Conservation (phyloP, 257 asterid genomes). For the Paulownia fortunei region DNA sequence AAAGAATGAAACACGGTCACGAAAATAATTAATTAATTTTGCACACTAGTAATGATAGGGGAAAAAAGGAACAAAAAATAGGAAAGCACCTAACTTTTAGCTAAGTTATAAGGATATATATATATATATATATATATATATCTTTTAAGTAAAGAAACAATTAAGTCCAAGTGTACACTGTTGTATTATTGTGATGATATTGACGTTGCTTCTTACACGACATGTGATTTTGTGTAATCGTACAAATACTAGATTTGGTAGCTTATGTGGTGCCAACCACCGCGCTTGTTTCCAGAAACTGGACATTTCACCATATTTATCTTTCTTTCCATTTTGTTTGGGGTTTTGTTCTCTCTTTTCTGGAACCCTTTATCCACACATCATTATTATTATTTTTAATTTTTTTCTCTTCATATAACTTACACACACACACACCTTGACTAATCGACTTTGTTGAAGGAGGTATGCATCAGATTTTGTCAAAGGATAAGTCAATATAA, state of each 20-base stretch:
- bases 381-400: neutral
- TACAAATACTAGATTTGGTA: neutral
- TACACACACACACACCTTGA: neutral
- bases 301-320: constrained; percentile 1
- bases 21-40: neutral
- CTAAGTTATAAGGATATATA: neutral
- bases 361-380: neutral
- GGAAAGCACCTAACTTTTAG: neutral
- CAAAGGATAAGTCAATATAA: neutral
- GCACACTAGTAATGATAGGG: neutral
- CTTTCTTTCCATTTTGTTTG: neutral
- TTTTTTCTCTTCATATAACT: no score
- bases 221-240: constrained; percentile 24
- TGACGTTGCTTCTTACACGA: constrained; percentile 34
- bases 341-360: neutral
- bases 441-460: neutral
- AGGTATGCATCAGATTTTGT: neutral
- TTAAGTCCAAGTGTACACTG: neutral
- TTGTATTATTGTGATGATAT: constrained; percentile 27
- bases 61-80: neutral
- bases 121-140: no score
- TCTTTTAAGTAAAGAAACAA: constrained; percentile 32
- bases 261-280: neutral
- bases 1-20: no score
- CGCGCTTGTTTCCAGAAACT: neutral